Conservation (phyloP, 441 rosid genomes). For the Pelargonium australe region DNA sequence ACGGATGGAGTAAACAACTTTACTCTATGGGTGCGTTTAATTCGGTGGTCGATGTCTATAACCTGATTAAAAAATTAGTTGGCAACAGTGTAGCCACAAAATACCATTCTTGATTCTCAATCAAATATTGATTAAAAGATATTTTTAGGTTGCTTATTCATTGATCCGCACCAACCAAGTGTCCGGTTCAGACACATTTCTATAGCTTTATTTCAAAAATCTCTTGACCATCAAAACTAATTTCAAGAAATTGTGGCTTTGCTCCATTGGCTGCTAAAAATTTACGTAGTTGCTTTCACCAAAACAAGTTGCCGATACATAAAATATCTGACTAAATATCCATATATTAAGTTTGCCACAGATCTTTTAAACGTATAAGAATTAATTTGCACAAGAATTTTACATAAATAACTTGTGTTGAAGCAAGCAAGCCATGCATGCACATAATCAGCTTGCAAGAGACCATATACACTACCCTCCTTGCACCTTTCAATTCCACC, state of each 20-base stretch:
- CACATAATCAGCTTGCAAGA: neutral
- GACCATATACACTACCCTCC: slow-evolving; percentile 18
- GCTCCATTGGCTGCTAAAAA: too few species aligned
- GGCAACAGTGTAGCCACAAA: neutral
- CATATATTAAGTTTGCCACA: too few species aligned
- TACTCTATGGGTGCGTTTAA: too few species aligned
- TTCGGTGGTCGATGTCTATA: too few species aligned
- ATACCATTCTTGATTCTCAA: neutral
- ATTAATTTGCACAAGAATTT: slow-evolving; percentile 33
- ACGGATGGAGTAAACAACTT: too few species aligned
- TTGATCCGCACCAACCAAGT: neutral
- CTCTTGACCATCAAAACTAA: neutral
- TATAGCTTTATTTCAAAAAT: neutral
- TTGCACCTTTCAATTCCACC: neutral
- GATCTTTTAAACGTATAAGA: neutral
- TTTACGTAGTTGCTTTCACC: too few species aligned
- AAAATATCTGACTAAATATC: too few species aligned
- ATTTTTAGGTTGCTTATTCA: neutral
- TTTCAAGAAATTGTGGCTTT: too few species aligned
- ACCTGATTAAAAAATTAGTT: too few species aligned
- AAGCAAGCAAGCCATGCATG: slow-evolving; percentile 3
- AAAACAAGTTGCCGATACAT: too few species aligned
- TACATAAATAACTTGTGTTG: slow-evolving; percentile 20
- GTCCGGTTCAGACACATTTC: neutral
- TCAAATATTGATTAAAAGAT: neutral